phyloP scores from a whole-genome alignment of 306 rosid species.

The Medicago arabica region DNA sequence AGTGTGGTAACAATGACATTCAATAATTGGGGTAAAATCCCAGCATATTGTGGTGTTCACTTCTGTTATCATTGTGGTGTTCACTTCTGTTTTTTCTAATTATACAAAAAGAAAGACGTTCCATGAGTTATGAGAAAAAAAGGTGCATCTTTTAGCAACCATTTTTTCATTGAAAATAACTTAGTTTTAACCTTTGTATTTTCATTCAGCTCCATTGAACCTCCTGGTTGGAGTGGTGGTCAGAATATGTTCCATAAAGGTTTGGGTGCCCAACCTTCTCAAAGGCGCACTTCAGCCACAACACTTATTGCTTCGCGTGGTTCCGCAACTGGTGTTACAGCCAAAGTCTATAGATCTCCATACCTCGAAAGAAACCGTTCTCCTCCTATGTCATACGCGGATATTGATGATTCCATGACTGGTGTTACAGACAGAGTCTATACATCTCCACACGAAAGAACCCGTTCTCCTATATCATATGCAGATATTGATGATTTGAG shows the following conservation, averaged over 20 bases:
- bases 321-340: slow-evolving; percentile 50
- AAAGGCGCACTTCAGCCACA: slow-evolving; percentile 49
- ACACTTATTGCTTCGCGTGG: slow-evolving; percentile 55
- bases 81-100: neutral
- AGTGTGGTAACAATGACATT: neutral
- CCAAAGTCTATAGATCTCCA: slow-evolving; percentile 57
- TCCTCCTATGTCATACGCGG: slow-evolving; percentile 52
- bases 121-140: neutral
- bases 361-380: slow-evolving; percentile 48
- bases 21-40: slow-evolving; percentile 1
- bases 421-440: slow-evolving; percentile 58
- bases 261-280: slow-evolving; percentile 52
- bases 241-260: slow-evolving; percentile 38
- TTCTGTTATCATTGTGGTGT: neutral
- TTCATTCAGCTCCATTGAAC: slow-evolving; percentile 49
- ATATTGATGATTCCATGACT: slow-evolving; percentile 46
- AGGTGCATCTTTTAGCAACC: slow-evolving; percentile 8
- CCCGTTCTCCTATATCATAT: slow-evolving; percentile 50
- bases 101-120: neutral
- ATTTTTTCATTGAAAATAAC: slow-evolving; percentile 7
- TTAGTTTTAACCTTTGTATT: slow-evolving; percentile 25
- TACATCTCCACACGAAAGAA: slow-evolving; percentile 51
- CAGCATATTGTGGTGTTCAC: neutral
- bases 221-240: slow-evolving; percentile 52
- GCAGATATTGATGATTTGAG: slow-evolving; percentile 48